A percentile compares a stretch with the other conserved stretches of the same genome.
Conservation (phyloP, 805 yeast species). For the Wickerhamomyces alni region DNA sequence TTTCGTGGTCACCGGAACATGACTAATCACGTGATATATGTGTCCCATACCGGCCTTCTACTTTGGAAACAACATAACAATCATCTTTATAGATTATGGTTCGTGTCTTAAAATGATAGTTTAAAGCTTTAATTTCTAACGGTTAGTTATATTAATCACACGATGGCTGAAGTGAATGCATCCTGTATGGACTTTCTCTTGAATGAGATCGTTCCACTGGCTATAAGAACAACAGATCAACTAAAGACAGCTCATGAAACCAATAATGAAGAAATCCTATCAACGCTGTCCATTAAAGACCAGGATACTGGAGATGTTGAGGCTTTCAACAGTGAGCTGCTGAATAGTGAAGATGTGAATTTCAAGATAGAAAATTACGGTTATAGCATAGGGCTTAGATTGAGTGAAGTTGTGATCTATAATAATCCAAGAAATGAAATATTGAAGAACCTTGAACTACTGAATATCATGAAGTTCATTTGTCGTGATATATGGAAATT, state of each 20-base stretch:
- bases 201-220: slow-evolving; percentile 71
- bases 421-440: slow-evolving; percentile 43
- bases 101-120: too few species aligned
- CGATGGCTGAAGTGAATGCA: slow-evolving; percentile 35
- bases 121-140: too few species aligned
- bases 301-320: slow-evolving; percentile 35
- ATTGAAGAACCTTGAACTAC: slow-evolving; percentile 48
- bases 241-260: slow-evolving; percentile 21
- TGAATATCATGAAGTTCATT: slow-evolving; percentile 85
- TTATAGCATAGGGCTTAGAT: slow-evolving; percentile 56
- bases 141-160: too few species aligned
- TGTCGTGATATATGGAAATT: slow-evolving; percentile 89
- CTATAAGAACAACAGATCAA: slow-evolving; percentile 54
- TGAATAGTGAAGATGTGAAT: slow-evolving; percentile 43
- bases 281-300: slow-evolving; percentile 12
- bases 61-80: too few species aligned
- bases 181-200: slow-evolving; percentile 57
- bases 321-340: slow-evolving; percentile 29
- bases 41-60: too few species aligned
- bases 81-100: too few species aligned
- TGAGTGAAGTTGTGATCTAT: slow-evolving; percentile 42
- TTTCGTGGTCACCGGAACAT: too few species aligned
- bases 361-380: slow-evolving; percentile 68
- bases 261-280: slow-evolving; percentile 8
- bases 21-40: too few species aligned